Conservation (phyloP, 2,329 filamentous ascomycete genomes). For the Diaporthe sp. region DNA sequence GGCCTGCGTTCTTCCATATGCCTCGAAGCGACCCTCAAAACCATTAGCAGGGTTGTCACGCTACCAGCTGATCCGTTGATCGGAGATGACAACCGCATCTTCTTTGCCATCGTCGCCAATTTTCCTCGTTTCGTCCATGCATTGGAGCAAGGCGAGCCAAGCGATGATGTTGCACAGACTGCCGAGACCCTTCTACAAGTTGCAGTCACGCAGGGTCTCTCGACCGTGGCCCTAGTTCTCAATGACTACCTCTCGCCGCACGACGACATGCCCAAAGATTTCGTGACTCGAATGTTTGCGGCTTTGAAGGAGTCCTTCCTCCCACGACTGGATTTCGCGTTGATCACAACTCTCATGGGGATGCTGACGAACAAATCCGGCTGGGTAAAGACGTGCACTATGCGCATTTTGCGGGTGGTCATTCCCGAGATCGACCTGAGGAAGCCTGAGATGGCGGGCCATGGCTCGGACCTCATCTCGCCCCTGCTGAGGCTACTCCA, state of each 20-base stretch:
- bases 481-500: slow-evolving; percentile 90
- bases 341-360: slow-evolving; percentile 91
- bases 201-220: slow-evolving; percentile 79
- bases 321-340: slow-evolving; percentile 84
- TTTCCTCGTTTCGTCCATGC: slow-evolving; percentile 86
- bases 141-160: slow-evolving; percentile 75
- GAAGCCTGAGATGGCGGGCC: slow-evolving; percentile 87
- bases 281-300: slow-evolving; percentile 79
- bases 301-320: slow-evolving; percentile 85
- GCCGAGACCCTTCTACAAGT: slow-evolving; percentile 79
- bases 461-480: slow-evolving; percentile 95
- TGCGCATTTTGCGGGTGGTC: slow-evolving; percentile 87
- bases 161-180: slow-evolving; percentile 69
- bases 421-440: slow-evolving; percentile 95
- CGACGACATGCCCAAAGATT: slow-evolving; percentile 79
- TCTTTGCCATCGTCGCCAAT: slow-evolving; percentile 93
- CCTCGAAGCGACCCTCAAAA: slow-evolving; percentile 80
- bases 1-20: slow-evolving; percentile 89
- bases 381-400: slow-evolving; percentile 94
- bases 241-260: slow-evolving; percentile 77
- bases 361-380: slow-evolving; percentile 88
- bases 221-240: slow-evolving; percentile 77
- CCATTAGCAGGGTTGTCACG: slow-evolving; percentile 82
- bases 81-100: slow-evolving; percentile 84
- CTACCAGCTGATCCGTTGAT: slow-evolving; percentile 85